phyloP scores from a whole-genome alignment of 768 basidiomycete genomes.

The Auriculariales sp. region DNA sequence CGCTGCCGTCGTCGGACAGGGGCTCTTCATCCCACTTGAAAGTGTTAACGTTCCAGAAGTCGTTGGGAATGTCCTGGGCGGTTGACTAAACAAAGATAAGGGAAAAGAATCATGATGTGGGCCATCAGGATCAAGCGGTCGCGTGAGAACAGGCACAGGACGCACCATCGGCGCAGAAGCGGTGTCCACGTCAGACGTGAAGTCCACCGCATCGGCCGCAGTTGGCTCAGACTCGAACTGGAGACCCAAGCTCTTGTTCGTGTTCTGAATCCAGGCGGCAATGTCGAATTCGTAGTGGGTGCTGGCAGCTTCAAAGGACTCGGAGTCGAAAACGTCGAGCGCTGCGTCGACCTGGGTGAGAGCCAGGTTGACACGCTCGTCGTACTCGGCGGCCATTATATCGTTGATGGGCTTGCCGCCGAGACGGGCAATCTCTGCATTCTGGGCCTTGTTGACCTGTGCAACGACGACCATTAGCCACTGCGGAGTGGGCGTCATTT shows the following conservation, averaged over 20 bases:
- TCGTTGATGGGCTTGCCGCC: not conserved
- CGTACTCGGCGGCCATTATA: not conserved
- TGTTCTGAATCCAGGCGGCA: not conserved
- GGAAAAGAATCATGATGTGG: not conserved
- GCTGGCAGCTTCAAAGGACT: not conserved
- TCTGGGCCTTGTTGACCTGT: not conserved
- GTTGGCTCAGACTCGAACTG: not conserved
- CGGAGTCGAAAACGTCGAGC: not conserved
- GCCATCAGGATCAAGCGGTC: not conserved
- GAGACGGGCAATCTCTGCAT: not conserved
- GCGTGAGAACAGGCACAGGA: not conserved
- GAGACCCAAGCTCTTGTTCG: not conserved
- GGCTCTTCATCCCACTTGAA: conserved; percentile 1
- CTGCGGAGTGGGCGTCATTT: not conserved
- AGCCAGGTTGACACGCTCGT: not conserved
- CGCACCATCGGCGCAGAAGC: too few relatives aligned
- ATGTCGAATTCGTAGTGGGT: not conserved
- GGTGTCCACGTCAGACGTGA: not conserved
- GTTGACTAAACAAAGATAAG: not conserved
- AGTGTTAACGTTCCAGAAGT: not conserved
- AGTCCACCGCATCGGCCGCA: not conserved
- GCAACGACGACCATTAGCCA: too few relatives aligned
- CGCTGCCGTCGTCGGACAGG: not conserved
- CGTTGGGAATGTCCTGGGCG: not conserved
- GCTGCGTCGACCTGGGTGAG: not conserved